A percentile compares a stretch with the other conserved stretches of the same genome.
Conservation (phyloP, 2,329 filamentous ascomycete species). For the Neofusicoccum cordaticola region DNA sequence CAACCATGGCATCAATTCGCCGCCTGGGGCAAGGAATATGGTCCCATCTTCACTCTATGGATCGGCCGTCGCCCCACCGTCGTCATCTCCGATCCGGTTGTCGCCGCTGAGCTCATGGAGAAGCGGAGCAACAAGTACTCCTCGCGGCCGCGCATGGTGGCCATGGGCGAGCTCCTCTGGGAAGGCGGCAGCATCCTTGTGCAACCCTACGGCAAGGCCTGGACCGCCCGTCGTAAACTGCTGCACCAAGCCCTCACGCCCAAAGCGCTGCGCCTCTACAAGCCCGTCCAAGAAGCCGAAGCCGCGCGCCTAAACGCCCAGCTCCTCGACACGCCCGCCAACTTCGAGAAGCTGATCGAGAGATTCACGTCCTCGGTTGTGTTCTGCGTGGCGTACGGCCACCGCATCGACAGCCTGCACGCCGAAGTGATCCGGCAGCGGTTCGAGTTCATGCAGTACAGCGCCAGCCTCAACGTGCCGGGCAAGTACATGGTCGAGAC, state of each 20-base stretch:
- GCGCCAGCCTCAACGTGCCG: slow-evolving; percentile 48
- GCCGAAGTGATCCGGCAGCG: slow-evolving; percentile 48
- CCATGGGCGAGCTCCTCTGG: slow-evolving; percentile 46
- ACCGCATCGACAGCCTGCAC: slow-evolving; percentile 48
- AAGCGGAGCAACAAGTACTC: slow-evolving; percentile 46
- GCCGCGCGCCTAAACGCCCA: slow-evolving; percentile 45
- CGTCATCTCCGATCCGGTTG: slow-evolving; percentile 44
- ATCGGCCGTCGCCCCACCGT: slow-evolving; percentile 46
- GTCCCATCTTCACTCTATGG: slow-evolving; percentile 50
- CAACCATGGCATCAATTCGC: slow-evolving; percentile 39
- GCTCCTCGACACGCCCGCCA: slow-evolving; percentile 38
- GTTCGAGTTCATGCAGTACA: slow-evolving; percentile 50
- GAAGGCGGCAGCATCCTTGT: slow-evolving; percentile 46
- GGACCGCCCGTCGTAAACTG: slow-evolving; percentile 44
- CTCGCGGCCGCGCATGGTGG: slow-evolving; percentile 45
- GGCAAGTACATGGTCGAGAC: slow-evolving; percentile 47
- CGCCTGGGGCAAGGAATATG: slow-evolving; percentile 45
- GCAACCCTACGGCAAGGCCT: slow-evolving; percentile 50
- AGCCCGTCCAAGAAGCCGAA: slow-evolving; percentile 50
- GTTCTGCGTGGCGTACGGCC: slow-evolving; percentile 52
- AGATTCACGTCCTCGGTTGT: slow-evolving; percentile 51
- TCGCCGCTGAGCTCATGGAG: slow-evolving; percentile 47
- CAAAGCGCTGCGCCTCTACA: slow-evolving; percentile 45
- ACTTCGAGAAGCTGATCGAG: slow-evolving; percentile 48
- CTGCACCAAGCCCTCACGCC: slow-evolving; percentile 46